Evolutionary conservation across 2,329 filamentous ascomycete species (phyloP).

Genomic region (Tolypocladium inflatum): DNA sequence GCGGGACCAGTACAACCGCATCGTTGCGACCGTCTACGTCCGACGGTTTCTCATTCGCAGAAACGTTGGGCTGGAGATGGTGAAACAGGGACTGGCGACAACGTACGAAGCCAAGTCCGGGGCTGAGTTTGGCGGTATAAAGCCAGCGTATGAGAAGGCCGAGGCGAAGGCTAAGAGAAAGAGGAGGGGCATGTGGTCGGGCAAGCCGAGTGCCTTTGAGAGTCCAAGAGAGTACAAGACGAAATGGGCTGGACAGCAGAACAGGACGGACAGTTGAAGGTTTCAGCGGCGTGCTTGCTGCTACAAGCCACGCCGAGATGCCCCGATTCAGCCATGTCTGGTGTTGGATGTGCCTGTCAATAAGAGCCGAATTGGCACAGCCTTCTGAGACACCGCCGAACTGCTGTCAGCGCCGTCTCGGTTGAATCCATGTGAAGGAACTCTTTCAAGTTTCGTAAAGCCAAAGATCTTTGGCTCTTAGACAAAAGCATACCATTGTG

Average conservation of each 20-base stretch:
- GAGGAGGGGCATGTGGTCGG: slow-evolving; percentile 67
- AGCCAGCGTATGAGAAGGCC: slow-evolving; percentile 53
- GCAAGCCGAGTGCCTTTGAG: slow-evolving; percentile 55
- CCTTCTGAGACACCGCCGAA: neutral
- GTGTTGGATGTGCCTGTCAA: neutral
- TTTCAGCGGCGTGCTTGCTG: neutral
- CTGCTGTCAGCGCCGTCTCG: neutral
- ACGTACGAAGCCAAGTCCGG: slow-evolving; percentile 90
- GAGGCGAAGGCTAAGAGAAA: slow-evolving; percentile 57
- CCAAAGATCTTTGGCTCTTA: neutral
- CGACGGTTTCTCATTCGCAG: slow-evolving; percentile 57
- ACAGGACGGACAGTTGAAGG: slow-evolving; percentile 7
- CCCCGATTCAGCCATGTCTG: neutral
- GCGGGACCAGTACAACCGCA: slow-evolving; percentile 84
- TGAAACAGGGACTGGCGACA: slow-evolving; percentile 75
- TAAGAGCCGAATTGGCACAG: neutral
- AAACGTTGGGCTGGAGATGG: slow-evolving; percentile 85
- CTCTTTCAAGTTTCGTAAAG: too few relatives aligned
- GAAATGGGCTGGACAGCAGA: slow-evolving; percentile 16
- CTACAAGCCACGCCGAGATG: neutral
- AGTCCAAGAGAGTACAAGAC: slow-evolving; percentile 84
- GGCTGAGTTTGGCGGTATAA: slow-evolving; percentile 72
- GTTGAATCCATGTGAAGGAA: too few relatives aligned
- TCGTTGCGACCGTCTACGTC: slow-evolving; percentile 78
- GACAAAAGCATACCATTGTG: neutral